Base-by-base conservation (phyloP, 768 basidiomycete genomes). In the Russula emetica region DNA sequence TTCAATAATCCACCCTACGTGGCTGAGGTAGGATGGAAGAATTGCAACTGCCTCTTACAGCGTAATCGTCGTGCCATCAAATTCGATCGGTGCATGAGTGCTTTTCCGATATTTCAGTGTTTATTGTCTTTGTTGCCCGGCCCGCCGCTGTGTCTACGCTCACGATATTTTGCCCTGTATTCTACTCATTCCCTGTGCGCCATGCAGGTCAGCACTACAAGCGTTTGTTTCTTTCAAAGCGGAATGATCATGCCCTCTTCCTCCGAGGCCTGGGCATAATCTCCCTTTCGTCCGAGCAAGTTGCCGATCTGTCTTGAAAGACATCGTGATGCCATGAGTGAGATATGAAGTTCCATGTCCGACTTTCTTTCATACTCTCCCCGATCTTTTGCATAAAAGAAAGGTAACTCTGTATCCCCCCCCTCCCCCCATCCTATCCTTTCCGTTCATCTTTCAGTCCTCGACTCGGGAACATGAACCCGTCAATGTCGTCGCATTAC, bases 361-460 rank as follows among this genome's bases (percentile, higher is more conserved):
- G 62, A 63, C 20, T 47, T 28, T 63, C 57, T 63, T 63, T 59
- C 54, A 63, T 54, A 16, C 10, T 18, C 52, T 54, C 40, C 55
- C 28, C 24, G 47, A 51, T 62, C 38, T 52, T 44, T 59, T 32
- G 51, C 26, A 50, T 53, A 52, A 56, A 63, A 54, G 49, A 44
- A 24, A 59, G 62, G 26, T 5, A 18, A 11, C 16, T 6, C 47
- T 14, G 3, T 49, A 22, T 32, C 34, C 34, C 2, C 47, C 13
- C n/a, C 34, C 5, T 40, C 14, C 40, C 44, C 44, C 28, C 16
- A 16, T 38, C 8, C 22, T 38, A 36, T 34, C 22, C 44, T 22
- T 52, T 30, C 32, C 38, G 52, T 58, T 58, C 56, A 26, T 45
- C 49, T 34, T 34, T n/a, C 38, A 26, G 13, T 11, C 34, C 22